These are phyloP conservation scores for Primulina tabacum DNA, from an alignment of 257 asterid genomes.

Conservation along the genomic window DNA sequence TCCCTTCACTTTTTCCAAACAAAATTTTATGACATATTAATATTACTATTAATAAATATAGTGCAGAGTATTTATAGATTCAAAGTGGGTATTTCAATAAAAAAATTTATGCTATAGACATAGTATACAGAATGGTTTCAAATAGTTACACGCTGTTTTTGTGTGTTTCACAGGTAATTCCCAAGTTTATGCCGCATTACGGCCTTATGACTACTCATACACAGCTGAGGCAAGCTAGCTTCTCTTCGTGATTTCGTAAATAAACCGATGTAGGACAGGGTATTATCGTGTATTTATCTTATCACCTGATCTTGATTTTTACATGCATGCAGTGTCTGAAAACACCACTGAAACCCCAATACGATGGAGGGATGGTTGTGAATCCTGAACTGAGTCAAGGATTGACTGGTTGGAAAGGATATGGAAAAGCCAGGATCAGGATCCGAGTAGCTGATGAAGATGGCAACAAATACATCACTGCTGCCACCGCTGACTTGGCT, in stretches of 20 bases:
- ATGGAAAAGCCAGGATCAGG: constrained; percentile 20
- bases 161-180: background rate
- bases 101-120: no score
- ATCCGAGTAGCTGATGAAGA: background rate
- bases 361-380: constrained; percentile 36
- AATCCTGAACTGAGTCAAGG: constrained; percentile 33
- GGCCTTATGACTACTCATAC: background rate
- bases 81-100: no score
- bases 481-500: background rate
- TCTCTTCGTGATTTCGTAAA: background rate
- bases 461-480: background rate
- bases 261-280: no score
- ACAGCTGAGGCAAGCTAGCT: constrained; percentile 25
- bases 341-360: constrained; percentile 36
- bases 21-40: no score
- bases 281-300: no score
- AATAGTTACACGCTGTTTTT: no score
- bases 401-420: constrained; percentile 26
- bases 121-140: no score
- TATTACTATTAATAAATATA: no score
- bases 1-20: background rate
- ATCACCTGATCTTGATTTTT: background rate
- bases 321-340: constrained; percentile 29
- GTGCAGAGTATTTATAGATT: no score
- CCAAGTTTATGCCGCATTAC: background rate